Conservation (phyloP, 1,284 basidiomycete genomes). For the Boletus mariae region DNA sequence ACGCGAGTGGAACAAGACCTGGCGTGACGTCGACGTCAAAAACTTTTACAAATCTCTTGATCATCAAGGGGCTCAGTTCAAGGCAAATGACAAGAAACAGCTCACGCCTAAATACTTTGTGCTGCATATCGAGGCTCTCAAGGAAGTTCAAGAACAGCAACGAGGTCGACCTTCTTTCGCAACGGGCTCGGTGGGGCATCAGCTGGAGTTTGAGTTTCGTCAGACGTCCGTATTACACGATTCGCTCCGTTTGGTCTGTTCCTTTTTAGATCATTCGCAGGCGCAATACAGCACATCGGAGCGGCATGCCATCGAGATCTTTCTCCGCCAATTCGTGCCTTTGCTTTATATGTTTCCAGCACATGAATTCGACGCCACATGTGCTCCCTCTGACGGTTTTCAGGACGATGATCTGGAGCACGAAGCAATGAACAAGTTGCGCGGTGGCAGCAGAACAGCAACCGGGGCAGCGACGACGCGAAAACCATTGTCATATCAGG, state of each 20-base stretch:
- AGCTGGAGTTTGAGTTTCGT: slow-evolving; percentile 78
- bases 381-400: slow-evolving; percentile 52
- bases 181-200: slow-evolving; percentile 56
- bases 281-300: slow-evolving; percentile 74
- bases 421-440: slow-evolving; percentile 43
- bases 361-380: slow-evolving; percentile 76
- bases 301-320: slow-evolving; percentile 80
- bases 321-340: slow-evolving; percentile 84
- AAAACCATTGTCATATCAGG: slow-evolving; percentile 52
- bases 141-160: slow-evolving; percentile 62
- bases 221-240: slow-evolving; percentile 86
- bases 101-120: slow-evolving; percentile 90
- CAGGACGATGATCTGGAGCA: slow-evolving; percentile 47
- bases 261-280: slow-evolving; percentile 85
- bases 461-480: slow-evolving; percentile 49
- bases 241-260: slow-evolving; percentile 84
- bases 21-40: slow-evolving; percentile 95
- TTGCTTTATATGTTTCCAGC: slow-evolving; percentile 75
- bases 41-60: slow-evolving; percentile 98
- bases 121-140: slow-evolving; percentile 80
- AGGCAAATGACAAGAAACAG: slow-evolving; percentile 93
- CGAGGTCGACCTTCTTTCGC: slow-evolving; percentile 36
- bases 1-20: slow-evolving; percentile 95
- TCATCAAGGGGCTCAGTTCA: slow-evolving; percentile 94
- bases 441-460: slow-evolving; percentile 45